Evolutionary conservation across 345 rosid species (phyloP), one percentile per base, ranked within the genome.

Genomic region (Zanthoxylum bungeanum): DNA sequence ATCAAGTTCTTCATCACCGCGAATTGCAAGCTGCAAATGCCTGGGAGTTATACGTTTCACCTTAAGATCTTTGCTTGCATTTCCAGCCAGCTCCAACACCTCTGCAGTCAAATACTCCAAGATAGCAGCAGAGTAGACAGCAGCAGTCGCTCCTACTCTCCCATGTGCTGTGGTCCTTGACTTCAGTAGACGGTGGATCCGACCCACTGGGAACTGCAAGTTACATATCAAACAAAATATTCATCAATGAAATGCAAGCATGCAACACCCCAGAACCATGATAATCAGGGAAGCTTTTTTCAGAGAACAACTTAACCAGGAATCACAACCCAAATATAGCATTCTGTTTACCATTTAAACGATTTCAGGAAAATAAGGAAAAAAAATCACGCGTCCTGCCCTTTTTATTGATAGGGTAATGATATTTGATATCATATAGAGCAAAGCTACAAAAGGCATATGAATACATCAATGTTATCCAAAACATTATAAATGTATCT

Each of bases 1-100:
- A 72, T 88, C 93, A 0, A 88, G 89, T 74, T 88, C 91, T 61
- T 88, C 91, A 12, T 88, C 91, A 27, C 93, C 93, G 56, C 93
- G 85, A 19, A 88, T 88, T 1, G 89, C 91, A 3, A 88, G 89
- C 82, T 86, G 91, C 82, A 88, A 51, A 22, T 88, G 93, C 77
- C 91, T 82, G 11, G 93, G 91, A 3, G 93, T 85, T 36, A 86
- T 86, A 51, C 91, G 86, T 62, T 86, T 88, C 66, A 88, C 91
- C 75, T 88, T 89, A 5, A 87, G 88, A 85, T 89, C 93, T 72
- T 87, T 89, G 81, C 89, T 89, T 0, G 91, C 89, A 21, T 87
- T 89, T 62, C 88, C 89, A n/a, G 93, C 93, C 40, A 88, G 74
- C 73, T 88, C 91, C 72, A 86, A 61, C 53, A 88, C 93, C 77